These are phyloP conservation scores for Penicillium expansum DNA, from an alignment of 2,329 filamentous ascomycete genomes.

Conservation along the genomic window DNA sequence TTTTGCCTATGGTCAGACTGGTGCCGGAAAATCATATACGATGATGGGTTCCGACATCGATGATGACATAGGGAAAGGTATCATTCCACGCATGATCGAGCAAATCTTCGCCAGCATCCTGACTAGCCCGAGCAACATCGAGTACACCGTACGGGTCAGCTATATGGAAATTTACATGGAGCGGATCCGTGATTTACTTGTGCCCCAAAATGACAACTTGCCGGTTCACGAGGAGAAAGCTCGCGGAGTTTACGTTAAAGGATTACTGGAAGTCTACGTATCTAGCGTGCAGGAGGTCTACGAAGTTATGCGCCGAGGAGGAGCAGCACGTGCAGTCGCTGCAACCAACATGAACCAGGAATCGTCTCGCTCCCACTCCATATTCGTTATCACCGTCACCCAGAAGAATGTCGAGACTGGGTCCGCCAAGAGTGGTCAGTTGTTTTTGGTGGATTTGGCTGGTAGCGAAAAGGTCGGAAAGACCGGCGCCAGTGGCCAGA, in stretches of 20 bases:
- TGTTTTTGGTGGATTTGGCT: slow-evolving; percentile 96
- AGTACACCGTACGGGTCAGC: slow-evolving; percentile 97
- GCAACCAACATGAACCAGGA: slow-evolving; percentile 99
- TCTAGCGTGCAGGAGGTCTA: slow-evolving; percentile 94
- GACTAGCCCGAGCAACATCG: slow-evolving; percentile 85
- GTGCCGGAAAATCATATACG: slow-evolving; percentile 97
- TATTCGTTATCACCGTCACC: slow-evolving; percentile 93
- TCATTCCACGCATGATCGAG: slow-evolving; percentile 94
- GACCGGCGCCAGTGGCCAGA: slow-evolving; percentile 95
- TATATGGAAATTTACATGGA: slow-evolving; percentile 99
- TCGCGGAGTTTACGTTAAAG: slow-evolving; percentile 94
- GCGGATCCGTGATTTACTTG: slow-evolving; percentile 87
- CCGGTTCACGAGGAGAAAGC: slow-evolving; percentile 98
- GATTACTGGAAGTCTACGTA: slow-evolving; percentile 89
- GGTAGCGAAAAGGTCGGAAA: slow-evolving; percentile 99
- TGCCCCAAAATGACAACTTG: slow-evolving; percentile 91
- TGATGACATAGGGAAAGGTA: slow-evolving; percentile 81
- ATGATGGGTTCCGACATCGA: slow-evolving; percentile 98
- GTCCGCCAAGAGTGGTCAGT: slow-evolving; percentile 90
- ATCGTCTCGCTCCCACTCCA: slow-evolving; percentile 95
- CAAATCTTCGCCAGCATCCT: slow-evolving; percentile 97
- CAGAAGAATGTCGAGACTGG: slow-evolving; percentile 98
- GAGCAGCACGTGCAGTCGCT: slow-evolving; percentile 82
- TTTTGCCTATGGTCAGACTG: slow-evolving; percentile 97
- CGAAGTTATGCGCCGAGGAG: slow-evolving; percentile 92